Conservation (phyloP, 805 yeast genomes). For the Debaryomyces castellii region DNA sequence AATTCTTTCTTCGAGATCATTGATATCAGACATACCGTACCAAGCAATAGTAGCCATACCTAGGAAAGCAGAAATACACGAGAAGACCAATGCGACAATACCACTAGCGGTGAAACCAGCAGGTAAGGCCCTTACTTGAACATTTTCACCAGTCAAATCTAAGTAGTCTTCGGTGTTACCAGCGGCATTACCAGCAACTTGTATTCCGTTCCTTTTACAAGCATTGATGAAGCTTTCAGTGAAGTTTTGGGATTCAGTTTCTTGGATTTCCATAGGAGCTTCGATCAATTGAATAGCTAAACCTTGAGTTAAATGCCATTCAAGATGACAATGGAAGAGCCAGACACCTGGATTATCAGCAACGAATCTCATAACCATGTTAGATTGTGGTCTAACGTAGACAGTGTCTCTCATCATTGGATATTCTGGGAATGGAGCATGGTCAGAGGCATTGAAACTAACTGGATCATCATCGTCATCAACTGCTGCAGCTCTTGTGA, state of each 20-base stretch:
- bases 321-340: conserved; percentile 91
- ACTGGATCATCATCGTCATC: conserved; percentile 57
- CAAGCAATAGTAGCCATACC: conserved; percentile 76
- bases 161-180: conserved; percentile 63
- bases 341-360: conserved; percentile 93
- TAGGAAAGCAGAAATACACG: conserved; percentile 78
- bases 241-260: conserved; percentile 46
- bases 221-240: conserved; percentile 58
- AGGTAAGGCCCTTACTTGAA: conserved; percentile 69
- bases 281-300: conserved; percentile 70
- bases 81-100: conserved; percentile 89
- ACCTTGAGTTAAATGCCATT: conserved; percentile 84
- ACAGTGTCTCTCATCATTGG: conserved; percentile 75
- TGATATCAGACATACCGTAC: conserved; percentile 86
- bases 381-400: conserved; percentile 64
- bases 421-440: conserved; percentile 48
- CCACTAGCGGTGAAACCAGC: conserved; percentile 93
- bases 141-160: conserved; percentile 73
- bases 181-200: conserved; percentile 83
- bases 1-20: conserved; percentile 63
- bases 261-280: conserved; percentile 57
- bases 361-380: conserved; percentile 65
- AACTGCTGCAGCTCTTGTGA: conserved; percentile 50
- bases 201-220: conserved; percentile 59
- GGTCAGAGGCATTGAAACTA: conserved; percentile 37